Conservation (phyloP, 768 basidiomycete species). For the Kockovaella imperatae region DNA sequence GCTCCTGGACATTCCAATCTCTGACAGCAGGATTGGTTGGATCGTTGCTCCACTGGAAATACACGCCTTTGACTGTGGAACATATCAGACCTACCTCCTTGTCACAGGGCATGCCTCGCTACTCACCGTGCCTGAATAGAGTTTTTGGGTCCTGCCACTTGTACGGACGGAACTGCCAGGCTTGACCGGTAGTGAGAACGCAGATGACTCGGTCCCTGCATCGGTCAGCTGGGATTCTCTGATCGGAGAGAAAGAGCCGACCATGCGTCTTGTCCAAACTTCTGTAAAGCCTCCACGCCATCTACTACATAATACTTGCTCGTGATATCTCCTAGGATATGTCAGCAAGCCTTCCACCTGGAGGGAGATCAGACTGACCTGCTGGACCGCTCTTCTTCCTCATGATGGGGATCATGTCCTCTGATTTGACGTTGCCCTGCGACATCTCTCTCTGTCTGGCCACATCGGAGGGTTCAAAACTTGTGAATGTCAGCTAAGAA, state of each 20-base stretch:
- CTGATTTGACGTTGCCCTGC: constrained; percentile 26
- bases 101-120: not conserved
- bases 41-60: constrained; percentile 90
- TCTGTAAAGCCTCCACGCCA: constrained; percentile 79
- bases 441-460: constrained; percentile 28
- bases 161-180: constrained; percentile 96
- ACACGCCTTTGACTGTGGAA: constrained; percentile 80
- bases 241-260: constrained; percentile 10
- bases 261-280: constrained; percentile 85
- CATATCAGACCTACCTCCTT: not conserved
- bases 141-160: constrained; percentile 91
- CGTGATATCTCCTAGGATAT: constrained; percentile 39
- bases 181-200: constrained; percentile 96
- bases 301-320: constrained; percentile 78
- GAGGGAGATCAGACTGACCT: constrained; percentile 35
- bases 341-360: not conserved
- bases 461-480: constrained; percentile 35
- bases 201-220: constrained; percentile 79
- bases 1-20: constrained; percentile 94
- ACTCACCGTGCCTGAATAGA: constrained; percentile 82
- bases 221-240: constrained; percentile 2
- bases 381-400: constrained; percentile 29
- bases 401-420: constrained; percentile 31
- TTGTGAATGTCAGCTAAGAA: constrained; percentile 1
- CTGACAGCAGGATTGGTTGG: constrained; percentile 79